These are phyloP conservation scores for Neurospora cerealis DNA, from an alignment of 495 filamentous ascomycete species.

Conservation along the genomic window DNA sequence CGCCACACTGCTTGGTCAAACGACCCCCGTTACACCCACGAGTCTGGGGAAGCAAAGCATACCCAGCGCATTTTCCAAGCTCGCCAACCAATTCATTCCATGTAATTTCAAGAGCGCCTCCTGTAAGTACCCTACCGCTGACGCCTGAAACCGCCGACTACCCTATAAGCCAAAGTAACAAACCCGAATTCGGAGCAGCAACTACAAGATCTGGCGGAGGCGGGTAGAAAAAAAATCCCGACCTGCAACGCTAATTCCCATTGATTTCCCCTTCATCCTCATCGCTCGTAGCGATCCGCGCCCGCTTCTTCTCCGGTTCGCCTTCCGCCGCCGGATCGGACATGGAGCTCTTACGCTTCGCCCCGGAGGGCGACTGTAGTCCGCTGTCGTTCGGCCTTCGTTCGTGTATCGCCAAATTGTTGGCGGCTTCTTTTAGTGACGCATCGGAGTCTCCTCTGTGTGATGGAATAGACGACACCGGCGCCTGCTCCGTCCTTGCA, in stretches of 20 bases:
- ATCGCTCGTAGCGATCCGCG: conserved; percentile 8
- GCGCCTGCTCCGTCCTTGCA: not conserved
- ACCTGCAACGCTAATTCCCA: not conserved
- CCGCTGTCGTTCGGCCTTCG: conserved; percentile 18
- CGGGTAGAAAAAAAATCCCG: not conserved
- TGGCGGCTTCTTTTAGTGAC: conserved; percentile 37
- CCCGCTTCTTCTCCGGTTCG: conserved; percentile 18
- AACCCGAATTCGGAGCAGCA: not conserved
- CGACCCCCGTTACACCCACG: not conserved
- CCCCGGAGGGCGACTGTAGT: conserved; percentile 13
- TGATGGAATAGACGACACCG: conserved; percentile 13
- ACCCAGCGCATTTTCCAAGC: not conserved
- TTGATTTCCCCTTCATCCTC: conserved; percentile 20
- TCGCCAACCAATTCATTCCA: not conserved
- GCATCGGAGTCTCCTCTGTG: conserved; percentile 34
- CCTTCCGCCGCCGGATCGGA: conserved; percentile 13
- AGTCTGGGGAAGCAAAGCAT: not conserved
- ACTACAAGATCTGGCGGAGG: not conserved
- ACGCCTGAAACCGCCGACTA: not conserved
- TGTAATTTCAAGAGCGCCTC: not conserved
- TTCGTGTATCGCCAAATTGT: conserved; percentile 30
- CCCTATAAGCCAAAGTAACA: not conserved
- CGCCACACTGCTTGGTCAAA: not conserved
- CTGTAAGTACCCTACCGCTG: not conserved
- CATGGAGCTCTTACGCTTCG: conserved; percentile 24